Percentiles rank a stretch among this genome's conserved stretches.
Conservation (phyloP, 805 yeast genomes). For the Kazachstania psychrophila region DNA sequence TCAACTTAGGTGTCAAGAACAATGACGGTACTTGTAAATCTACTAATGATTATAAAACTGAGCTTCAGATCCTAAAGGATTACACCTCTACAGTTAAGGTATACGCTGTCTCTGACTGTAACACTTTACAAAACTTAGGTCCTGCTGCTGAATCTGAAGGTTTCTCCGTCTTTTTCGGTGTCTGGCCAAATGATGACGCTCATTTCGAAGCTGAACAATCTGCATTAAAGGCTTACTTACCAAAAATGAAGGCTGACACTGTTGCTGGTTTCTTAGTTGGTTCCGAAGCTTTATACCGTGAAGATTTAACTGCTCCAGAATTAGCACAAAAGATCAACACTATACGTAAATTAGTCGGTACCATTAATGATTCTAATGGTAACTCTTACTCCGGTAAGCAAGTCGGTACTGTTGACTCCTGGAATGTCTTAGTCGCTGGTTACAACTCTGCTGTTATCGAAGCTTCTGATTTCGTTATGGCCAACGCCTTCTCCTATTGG, state of each 20-base stretch:
- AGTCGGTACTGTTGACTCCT: conserved; percentile 93
- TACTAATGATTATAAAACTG: conserved; percentile 58
- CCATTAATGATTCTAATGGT: conserved; percentile 72
- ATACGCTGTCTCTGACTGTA: conserved; percentile 90
- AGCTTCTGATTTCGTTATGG: conserved; percentile 78
- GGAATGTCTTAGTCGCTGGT: conserved; percentile 86
- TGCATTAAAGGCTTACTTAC: conserved; percentile 65
- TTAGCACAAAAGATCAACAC: conserved; percentile 61
- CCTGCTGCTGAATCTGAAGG: conserved; percentile 79
- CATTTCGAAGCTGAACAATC: conserved; percentile 66
- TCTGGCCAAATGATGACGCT: conserved; percentile 87
- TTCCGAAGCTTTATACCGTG: conserved; percentile 91
- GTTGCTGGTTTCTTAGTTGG: conserved; percentile 81
- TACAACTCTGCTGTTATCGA: conserved; percentile 58
- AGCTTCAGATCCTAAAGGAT: conserved; percentile 48
- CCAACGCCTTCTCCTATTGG: conserved; percentile 98
- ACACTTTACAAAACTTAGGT: conserved; percentile 73
- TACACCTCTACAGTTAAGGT: conserved; percentile 67
- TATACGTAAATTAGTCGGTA: conserved; percentile 49
- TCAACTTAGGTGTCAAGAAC: conserved; percentile 79
- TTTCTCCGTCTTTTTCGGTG: conserved; percentile 70
- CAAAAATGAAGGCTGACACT: conserved; percentile 56
- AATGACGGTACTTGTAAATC: conserved; percentile 69
- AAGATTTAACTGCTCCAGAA: conserved; percentile 64
- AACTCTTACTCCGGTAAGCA: conserved; percentile 58